Evolutionary conservation across 129 eudicot genomes (phyloP).

Genomic region (Erigeron canadensis): DNA sequence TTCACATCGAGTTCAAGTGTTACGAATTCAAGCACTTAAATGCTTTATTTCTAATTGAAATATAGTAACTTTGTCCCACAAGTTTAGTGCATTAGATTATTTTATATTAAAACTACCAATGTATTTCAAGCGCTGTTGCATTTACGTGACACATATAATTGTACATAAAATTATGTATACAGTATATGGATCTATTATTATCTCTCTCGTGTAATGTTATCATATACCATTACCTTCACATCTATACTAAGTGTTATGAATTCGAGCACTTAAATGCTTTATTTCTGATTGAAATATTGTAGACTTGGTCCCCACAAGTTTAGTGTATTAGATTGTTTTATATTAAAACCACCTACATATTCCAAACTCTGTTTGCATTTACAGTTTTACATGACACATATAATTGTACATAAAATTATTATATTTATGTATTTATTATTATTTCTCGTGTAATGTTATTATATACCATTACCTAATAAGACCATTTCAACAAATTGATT

Average conservation of each 20-base stretch:
- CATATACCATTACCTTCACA: background rate
- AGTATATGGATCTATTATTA: too few species aligned
- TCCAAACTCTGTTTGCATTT: background rate
- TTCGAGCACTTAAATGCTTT: constrained; percentile 9
- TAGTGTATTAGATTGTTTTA: constrained; percentile 8
- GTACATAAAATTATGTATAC: too few species aligned
- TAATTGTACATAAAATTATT: too few species aligned
- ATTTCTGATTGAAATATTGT: background rate
- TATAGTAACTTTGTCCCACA: constrained; percentile 9
- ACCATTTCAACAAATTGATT: background rate
- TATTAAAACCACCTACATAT: background rate
- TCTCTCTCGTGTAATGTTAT: background rate
- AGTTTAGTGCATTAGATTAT: constrained; percentile 1
- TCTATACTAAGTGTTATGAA: background rate
- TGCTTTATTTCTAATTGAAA: background rate
- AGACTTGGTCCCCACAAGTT: constrained; percentile 3
- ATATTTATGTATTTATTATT: too few species aligned
- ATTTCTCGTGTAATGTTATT: background rate
- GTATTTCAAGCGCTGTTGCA: background rate
- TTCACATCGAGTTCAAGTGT: background rate
- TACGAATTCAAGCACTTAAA: constrained; percentile 10
- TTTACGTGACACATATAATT: background rate
- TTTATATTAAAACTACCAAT: background rate
- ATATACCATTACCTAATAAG: background rate
- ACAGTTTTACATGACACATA: background rate